These are phyloP conservation scores for Fusarium fujikuroi DNA, from an alignment of 2,329 filamentous ascomycete genomes.

Conservation along the genomic window DNA sequence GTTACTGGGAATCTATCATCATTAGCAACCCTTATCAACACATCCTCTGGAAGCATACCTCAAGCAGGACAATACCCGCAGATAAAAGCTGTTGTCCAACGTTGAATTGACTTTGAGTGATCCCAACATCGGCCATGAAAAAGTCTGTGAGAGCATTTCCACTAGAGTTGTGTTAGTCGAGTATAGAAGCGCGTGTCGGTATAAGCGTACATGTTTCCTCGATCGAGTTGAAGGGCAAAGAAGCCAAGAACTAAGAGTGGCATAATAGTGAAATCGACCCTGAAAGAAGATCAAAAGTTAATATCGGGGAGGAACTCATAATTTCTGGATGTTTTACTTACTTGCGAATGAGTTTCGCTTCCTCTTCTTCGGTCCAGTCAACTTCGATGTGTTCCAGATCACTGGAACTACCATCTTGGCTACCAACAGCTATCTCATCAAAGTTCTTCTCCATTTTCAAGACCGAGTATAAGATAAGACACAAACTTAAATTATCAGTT, in stretches of 20 bases:
- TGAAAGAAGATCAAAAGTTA: conserved; percentile 26
- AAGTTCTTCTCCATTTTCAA: conserved; percentile 30
- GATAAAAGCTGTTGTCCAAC: conserved; percentile 59
- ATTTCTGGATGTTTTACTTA: conserved; percentile 10
- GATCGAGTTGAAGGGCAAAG: conserved; percentile 56
- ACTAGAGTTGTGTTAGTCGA: conserved; percentile 8
- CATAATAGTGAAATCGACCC: conserved; percentile 58
- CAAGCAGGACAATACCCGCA: conserved; percentile 57
- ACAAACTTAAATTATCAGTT: neutral
- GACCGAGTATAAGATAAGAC: neutral
- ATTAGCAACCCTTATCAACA: neutral
- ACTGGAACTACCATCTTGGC: conserved; percentile 13
- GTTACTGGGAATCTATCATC: conserved; percentile 53
- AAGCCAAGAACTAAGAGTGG: conserved; percentile 59
- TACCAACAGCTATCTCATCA: conserved; percentile 14
- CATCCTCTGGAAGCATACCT: conserved; percentile 33
- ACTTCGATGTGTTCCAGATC: conserved; percentile 32
- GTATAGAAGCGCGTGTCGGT: neutral
- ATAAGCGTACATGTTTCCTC: conserved; percentile 49
- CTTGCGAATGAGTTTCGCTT: conserved; percentile 45
- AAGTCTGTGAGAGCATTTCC: conserved; percentile 57
- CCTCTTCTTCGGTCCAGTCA: conserved; percentile 46
- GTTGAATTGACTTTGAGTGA: conserved; percentile 61
- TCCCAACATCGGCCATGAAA: conserved; percentile 58
- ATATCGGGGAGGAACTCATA: no score